Conservation (phyloP, 345 rosid species). For the Salix arbutifolia region DNA sequence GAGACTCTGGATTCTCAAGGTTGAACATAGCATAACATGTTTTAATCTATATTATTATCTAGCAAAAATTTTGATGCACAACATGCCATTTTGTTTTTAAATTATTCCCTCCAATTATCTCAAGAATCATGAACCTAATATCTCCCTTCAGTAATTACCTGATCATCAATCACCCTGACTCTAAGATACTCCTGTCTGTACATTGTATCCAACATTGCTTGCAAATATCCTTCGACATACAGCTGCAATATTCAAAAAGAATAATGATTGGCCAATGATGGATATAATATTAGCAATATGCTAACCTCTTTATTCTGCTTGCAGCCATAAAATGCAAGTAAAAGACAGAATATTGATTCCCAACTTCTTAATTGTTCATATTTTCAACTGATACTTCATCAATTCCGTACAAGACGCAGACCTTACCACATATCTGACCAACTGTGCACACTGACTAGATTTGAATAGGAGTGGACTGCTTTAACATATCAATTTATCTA, state of each 20-base stretch:
- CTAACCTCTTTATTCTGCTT: background rate
- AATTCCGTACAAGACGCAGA: background rate
- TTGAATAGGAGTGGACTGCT: too few species aligned
- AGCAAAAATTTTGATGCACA: too few species aligned
- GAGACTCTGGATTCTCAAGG: too few species aligned
- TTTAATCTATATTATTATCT: too few species aligned
- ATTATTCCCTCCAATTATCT: background rate
- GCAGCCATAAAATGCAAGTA: background rate
- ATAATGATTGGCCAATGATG: constrained; percentile 6
- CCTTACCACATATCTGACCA: background rate
- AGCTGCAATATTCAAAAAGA: constrained; percentile 45
- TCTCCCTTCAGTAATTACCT: constrained; percentile 39
- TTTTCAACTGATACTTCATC: background rate
- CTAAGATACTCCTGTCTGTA: constrained; percentile 90
- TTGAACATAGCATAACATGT: too few species aligned
- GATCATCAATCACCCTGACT: constrained; percentile 86
- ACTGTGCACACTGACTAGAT: background rate
- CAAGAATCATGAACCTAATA: background rate
- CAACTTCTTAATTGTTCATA: background rate
- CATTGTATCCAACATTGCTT: constrained; percentile 87
- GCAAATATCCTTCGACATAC: constrained; percentile 91
- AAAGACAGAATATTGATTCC: background rate
- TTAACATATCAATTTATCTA: background rate
- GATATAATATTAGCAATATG: background rate
- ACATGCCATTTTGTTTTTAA: too few species aligned